Conservation (phyloP, 257 asterid genomes). For the Solanum commersonii region DNA sequence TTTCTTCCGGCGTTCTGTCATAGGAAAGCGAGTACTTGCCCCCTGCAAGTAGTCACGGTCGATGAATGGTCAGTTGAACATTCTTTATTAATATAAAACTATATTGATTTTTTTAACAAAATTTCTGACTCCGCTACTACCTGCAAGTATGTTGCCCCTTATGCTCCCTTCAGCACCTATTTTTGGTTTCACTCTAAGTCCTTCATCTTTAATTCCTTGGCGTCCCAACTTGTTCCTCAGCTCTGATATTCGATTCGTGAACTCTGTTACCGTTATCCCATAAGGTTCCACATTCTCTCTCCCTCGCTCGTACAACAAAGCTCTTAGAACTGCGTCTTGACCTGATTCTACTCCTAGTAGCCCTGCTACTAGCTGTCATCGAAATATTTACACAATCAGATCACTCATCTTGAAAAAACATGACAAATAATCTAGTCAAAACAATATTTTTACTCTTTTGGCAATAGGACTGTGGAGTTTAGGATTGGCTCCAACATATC, state of each 20-base stretch:
- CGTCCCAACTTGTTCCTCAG: constrained; percentile 49
- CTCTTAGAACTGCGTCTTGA: constrained; percentile 54
- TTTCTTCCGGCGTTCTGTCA: constrained; percentile 58
- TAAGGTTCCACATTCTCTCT: constrained; percentile 28
- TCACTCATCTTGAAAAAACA: background rate
- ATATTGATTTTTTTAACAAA: background rate
- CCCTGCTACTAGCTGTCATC: constrained; percentile 47
- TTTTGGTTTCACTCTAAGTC: constrained; percentile 27
- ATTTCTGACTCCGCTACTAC: background rate
- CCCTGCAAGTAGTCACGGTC: constrained; percentile 10
- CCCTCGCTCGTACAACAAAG: constrained; percentile 39
- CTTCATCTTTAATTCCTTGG: constrained; percentile 64
- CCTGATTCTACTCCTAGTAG: constrained; percentile 63
- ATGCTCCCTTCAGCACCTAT: constrained; percentile 54
- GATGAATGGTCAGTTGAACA: background rate
- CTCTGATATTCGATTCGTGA: constrained; percentile 34
- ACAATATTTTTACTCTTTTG: constrained; percentile 10
- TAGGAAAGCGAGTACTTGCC: constrained; percentile 38
- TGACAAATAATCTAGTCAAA: background rate
- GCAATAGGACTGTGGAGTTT: constrained; percentile 42
- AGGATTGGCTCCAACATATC: constrained; percentile 83
- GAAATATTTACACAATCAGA: background rate
- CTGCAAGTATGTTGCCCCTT: constrained; percentile 26
- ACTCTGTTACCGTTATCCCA: constrained; percentile 36
- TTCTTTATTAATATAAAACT: background rate